phyloP scores from a whole-genome alignment of 192 early-diverging fungal genomes.

The Rhizophagus clarus region DNA sequence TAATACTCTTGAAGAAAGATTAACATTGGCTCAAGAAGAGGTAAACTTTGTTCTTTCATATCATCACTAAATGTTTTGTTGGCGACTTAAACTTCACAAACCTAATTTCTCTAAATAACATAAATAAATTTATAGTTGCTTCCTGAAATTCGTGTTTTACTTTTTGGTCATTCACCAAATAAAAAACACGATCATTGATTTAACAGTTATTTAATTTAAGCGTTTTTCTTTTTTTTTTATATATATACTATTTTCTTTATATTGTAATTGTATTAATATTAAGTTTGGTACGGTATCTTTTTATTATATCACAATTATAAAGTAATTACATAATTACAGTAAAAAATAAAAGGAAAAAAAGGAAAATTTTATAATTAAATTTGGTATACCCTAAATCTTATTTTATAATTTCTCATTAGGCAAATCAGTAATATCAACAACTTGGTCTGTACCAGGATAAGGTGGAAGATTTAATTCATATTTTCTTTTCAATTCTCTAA shows the following conservation, averaged over 20 bases:
- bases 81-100: background rate
- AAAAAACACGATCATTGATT: conserved; percentile 90
- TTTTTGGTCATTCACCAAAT: conserved; percentile 91
- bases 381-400: too few species aligned
- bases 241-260: too few species aligned
- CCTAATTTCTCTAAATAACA: conserved; percentile 7
- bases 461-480: conserved; percentile 68
- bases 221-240: too few species aligned
- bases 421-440: conserved; percentile 25
- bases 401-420: conserved; percentile 14
- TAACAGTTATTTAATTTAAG: background rate
- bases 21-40: conserved; percentile 79
- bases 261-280: too few species aligned
- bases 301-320: too few species aligned
- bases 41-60: conserved; percentile 44
- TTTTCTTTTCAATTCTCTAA: conserved; percentile 60
- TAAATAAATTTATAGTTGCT: conserved; percentile 70
- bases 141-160: conserved; percentile 84
- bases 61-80: background rate
- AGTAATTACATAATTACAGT: too few species aligned
- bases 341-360: too few species aligned
- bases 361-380: too few species aligned
- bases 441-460: conserved; percentile 74
- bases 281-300: too few species aligned
- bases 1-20: conserved; percentile 91